Conservation (phyloP, 1,284 basidiomycete species). For the Phylloporus sp. region DNA sequence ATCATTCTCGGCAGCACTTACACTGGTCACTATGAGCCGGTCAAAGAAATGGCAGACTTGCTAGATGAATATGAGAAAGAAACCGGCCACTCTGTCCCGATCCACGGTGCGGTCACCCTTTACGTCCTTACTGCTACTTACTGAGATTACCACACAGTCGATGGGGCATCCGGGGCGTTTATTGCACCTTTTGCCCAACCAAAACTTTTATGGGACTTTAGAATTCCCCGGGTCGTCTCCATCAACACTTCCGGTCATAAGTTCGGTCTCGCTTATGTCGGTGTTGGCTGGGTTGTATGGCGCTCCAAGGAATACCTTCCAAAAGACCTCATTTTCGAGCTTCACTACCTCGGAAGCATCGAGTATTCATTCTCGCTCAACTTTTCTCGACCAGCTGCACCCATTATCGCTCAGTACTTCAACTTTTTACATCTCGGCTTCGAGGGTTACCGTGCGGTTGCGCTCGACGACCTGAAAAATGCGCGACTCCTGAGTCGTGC, state of each 20-base stretch:
- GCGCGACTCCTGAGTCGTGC: slow-evolving; percentile 87
- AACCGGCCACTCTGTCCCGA: slow-evolving; percentile 83
- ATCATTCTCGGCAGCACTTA: slow-evolving; percentile 89
- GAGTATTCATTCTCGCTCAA: slow-evolving; percentile 89
- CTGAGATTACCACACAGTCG: slow-evolving; percentile 53
- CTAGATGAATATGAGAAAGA: slow-evolving; percentile 87
- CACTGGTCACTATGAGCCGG: slow-evolving; percentile 93
- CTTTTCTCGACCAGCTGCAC: slow-evolving; percentile 90
- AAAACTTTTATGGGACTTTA: slow-evolving; percentile 87
- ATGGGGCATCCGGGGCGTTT: slow-evolving; percentile 85
- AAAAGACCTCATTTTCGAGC: slow-evolving; percentile 92
- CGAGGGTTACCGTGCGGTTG: slow-evolving; percentile 81
- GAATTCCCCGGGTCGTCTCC: slow-evolving; percentile 84
- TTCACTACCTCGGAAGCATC: slow-evolving; percentile 79
- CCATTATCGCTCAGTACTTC: slow-evolving; percentile 93
- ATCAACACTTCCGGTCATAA: slow-evolving; percentile 93
- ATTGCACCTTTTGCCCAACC: slow-evolving; percentile 87
- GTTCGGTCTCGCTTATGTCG: slow-evolving; percentile 87
- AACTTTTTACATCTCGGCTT: slow-evolving; percentile 88
- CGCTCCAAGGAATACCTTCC: slow-evolving; percentile 78
- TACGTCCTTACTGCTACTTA: slow-evolving; percentile 22
- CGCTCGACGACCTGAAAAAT: slow-evolving; percentile 82
- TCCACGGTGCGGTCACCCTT: slow-evolving; percentile 70
- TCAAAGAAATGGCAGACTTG: slow-evolving; percentile 85
- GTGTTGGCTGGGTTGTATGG: slow-evolving; percentile 91